Base-by-base conservation (phyloP, 345 rosid species). In the Brassica cretica region DNA sequence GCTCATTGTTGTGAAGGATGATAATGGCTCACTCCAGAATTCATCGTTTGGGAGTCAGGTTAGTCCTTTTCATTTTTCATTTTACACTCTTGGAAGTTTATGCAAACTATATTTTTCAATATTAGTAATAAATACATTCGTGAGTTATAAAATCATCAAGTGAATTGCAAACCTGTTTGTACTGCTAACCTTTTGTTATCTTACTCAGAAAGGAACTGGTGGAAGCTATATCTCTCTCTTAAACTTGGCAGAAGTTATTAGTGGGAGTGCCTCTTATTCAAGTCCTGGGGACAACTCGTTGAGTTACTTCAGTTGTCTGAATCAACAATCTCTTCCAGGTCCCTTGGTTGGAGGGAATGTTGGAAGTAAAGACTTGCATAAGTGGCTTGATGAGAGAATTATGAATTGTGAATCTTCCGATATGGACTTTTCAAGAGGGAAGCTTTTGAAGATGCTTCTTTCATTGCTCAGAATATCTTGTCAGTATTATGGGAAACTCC, bases 401-500 rank as follows among this genome's bases (percentile, higher is more conserved):
- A 78, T 82, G 11, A 77, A 76, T 21, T 89, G 88, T 84, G 96
- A 91, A 73, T 82, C 93, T 66, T 70, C 85, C 56, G 74, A 76
- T 66, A 82, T 87, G 82, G 89, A 93, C 56, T 87, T 84, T 71
- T 73, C 83, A 63, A 91, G 85, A 77, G 88, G 89, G 10, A 87
- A 88, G 76, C 82, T 80, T 73, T 77, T 88, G 79, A 90, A 82
- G 82, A 82, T 91, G 86, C 93, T 93, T 71, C 88, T 96, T 64
- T 91, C 94, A 71, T 82, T 96, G 87, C 96, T 93, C 25, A 93
- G 87, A 85, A 85, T 96, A 82, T 93, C 92, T 66, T 93, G 88
- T 80, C 96, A 90, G 84, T 92, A 89, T 85, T 96, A 96, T 82
- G 99, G 98, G 72, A 96, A 93, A 88, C 91, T 96, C 71, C 88